Evolutionary conservation across 306 rosid species (phyloP).

Genomic region (Cajanus cajan): DNA sequence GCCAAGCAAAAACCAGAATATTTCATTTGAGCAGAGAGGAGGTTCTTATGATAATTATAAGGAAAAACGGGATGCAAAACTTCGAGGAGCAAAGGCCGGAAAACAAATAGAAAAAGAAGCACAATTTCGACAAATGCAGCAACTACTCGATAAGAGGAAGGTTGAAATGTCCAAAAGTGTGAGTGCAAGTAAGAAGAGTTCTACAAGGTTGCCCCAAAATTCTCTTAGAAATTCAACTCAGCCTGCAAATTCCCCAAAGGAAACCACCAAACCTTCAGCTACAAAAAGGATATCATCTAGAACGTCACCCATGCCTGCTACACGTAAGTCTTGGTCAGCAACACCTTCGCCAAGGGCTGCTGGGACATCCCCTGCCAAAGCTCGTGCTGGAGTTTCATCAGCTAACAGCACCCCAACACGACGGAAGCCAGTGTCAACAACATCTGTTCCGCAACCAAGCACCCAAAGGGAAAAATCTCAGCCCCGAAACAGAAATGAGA

Average conservation of each 20-base stretch:
- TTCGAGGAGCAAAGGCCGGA: constrained; percentile 57
- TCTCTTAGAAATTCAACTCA: constrained; percentile 50
- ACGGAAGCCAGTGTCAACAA: constrained; percentile 47
- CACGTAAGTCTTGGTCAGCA: constrained; percentile 89
- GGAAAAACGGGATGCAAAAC: constrained; percentile 89
- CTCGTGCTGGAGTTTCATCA: constrained; percentile 49
- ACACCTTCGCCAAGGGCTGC: constrained; percentile 62
- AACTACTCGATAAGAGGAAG: constrained; percentile 63
- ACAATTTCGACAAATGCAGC: constrained; percentile 65
- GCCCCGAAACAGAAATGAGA: constrained; percentile 55
- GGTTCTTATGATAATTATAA: constrained; percentile 77
- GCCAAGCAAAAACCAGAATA: constrained; percentile 56
- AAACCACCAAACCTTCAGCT: constrained; percentile 51
- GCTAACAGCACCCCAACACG: constrained; percentile 61
- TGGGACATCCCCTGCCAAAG: constrained; percentile 64
- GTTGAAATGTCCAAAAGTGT: constrained; percentile 60
- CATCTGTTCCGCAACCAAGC: constrained; percentile 50
- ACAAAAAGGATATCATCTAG: constrained; percentile 53
- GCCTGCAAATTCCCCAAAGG: constrained; percentile 55
- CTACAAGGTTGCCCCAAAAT: constrained; percentile 53
- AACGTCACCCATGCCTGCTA: constrained; percentile 64
- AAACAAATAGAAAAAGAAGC: constrained; percentile 65
- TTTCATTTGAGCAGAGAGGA: constrained; percentile 66
- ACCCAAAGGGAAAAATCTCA: constrained; percentile 58
- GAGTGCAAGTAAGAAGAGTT: constrained; percentile 47